Conservation (phyloP, 2,329 filamentous ascomycete species). For the Ophiobolus disseminans region DNA sequence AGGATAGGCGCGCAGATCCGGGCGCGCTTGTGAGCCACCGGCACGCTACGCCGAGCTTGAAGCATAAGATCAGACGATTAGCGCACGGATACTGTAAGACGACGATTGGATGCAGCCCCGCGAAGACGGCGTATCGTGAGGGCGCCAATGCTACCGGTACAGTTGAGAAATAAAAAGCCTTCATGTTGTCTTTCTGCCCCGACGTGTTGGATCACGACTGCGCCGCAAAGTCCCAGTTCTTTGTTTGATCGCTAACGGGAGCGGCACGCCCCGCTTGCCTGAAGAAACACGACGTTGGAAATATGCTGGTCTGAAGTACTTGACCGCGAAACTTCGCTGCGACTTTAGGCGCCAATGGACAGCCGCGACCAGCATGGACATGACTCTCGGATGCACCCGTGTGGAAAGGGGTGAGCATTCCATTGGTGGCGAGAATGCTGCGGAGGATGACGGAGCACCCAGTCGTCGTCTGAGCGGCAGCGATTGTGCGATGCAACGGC, state of each 20-base stretch:
- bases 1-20: constrained; percentile 1
- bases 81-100: constrained; percentile 14
- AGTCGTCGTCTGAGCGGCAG: constrained; percentile 11
- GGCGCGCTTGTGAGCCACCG: constrained; percentile 1
- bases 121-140: neutral
- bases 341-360: constrained; percentile 13
- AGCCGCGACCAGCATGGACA: constrained; percentile 26
- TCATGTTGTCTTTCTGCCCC: neutral
- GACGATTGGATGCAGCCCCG: constrained; percentile 10
- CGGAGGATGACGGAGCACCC: constrained; percentile 21
- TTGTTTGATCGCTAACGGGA: constrained; percentile 35
- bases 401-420: constrained; percentile 8
- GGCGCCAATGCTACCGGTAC: neutral
- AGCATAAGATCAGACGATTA: neutral
- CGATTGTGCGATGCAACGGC: constrained; percentile 13
- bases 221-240: constrained; percentile 22
- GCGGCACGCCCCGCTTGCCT: constrained; percentile 34
- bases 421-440: constrained; percentile 13
- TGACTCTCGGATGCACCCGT: constrained; percentile 17
- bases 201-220: constrained; percentile 5
- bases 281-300: constrained; percentile 26
- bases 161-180: neutral
- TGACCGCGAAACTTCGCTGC: neutral
- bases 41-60: neutral
- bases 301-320: constrained; percentile 5